Conservation (phyloP, 331 rosid genomes). For the Telfairia occidentalis region DNA sequence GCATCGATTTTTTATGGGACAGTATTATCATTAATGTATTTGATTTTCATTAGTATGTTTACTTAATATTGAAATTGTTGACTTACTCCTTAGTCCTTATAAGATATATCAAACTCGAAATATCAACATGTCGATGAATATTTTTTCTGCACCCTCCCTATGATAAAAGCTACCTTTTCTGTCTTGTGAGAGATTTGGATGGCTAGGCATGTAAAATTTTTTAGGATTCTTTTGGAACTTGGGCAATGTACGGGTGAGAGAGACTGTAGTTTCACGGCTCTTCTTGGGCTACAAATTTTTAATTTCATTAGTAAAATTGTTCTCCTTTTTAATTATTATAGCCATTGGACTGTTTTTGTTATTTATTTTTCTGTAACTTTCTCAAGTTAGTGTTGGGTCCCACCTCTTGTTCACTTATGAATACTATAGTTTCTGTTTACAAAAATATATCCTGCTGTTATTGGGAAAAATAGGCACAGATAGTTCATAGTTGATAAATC, state of each 20-base stretch:
- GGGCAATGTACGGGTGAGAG: not conserved
- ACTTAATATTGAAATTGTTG: not conserved
- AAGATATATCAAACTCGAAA: not conserved
- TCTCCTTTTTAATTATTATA: not conserved
- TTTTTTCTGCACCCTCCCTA: not conserved
- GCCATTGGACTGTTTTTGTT: not conserved
- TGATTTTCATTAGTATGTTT: not conserved
- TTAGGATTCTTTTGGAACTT: not conserved
- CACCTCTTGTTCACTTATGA: not conserved
- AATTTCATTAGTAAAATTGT: not conserved
- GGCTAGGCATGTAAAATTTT: not conserved
- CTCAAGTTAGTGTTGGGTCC: not conserved
- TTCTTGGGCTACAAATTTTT: not conserved
- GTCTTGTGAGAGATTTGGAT: not conserved
- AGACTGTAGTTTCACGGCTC: not conserved
- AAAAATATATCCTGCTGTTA: not conserved
- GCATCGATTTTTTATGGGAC: too few relatives aligned
- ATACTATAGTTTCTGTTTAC: not conserved
- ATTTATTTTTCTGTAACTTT: not conserved
- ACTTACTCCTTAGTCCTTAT: not conserved
- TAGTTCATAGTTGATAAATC: not conserved
- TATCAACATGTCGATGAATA: not conserved
- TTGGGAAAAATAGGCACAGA: not conserved
- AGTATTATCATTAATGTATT: too few relatives aligned
- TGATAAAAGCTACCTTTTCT: not conserved